phyloP scores from a whole-genome alignment of 495 filamentous ascomycete species.

The Neurospora sp. region DNA sequence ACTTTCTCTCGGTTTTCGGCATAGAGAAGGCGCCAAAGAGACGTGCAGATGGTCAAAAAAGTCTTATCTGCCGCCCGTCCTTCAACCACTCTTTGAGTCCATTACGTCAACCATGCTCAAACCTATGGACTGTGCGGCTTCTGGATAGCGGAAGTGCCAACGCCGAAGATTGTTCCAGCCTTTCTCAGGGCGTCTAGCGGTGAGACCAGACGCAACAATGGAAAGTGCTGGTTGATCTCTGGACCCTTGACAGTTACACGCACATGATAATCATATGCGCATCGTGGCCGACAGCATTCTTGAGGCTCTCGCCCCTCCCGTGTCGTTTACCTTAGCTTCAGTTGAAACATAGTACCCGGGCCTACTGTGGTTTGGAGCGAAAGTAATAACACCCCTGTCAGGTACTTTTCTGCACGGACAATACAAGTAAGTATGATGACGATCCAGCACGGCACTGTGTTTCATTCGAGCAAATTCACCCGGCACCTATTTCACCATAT shows the following conservation, averaged over 20 bases:
- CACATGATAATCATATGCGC: neutral
- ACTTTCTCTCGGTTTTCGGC: neutral
- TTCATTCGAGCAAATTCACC: neutral
- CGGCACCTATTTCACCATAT: neutral
- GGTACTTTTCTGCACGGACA: too few species aligned
- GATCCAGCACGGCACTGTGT: neutral
- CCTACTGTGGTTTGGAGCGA: too few species aligned
- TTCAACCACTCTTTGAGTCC: neutral
- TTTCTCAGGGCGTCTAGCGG: neutral
- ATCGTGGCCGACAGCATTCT: neutral
- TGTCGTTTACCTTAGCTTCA: neutral
- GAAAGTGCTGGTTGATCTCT: neutral
- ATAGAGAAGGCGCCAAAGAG: neutral
- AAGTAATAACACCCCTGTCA: too few species aligned
- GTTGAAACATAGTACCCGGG: neutral
- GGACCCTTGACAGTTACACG: neutral
- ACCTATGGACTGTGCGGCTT: neutral
- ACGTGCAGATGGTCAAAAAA: neutral
- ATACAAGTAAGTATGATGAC: neutral
- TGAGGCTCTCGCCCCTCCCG: neutral
- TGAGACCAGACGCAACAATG: neutral
- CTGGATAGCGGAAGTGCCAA: neutral
- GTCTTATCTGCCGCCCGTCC: neutral
- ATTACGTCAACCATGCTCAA: neutral
- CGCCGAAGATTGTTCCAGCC: neutral